phyloP scores from a whole-genome alignment of 2,329 filamentous ascomycete species.

The Curvularia eragrostidis region DNA sequence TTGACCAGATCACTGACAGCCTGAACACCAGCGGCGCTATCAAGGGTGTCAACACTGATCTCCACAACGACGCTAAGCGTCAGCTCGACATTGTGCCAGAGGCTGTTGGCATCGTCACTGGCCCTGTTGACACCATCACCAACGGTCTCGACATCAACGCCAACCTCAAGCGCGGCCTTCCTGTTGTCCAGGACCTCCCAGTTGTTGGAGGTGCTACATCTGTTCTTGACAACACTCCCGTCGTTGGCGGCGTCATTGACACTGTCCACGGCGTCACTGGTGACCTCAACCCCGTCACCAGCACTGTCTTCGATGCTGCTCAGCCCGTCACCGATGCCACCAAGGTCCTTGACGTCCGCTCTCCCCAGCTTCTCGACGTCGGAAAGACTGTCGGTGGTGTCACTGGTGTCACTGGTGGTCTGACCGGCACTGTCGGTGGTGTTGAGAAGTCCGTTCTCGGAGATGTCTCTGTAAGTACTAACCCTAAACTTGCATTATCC shows the following conservation, averaged over 20 bases:
- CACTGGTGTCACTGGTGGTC: not conserved
- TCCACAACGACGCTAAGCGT: not conserved
- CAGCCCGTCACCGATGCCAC: conserved; percentile 4
- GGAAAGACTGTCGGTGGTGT: not conserved
- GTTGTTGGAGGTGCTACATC: not conserved
- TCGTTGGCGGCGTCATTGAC: not conserved
- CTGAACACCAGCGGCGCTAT: not conserved
- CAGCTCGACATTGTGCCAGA: not conserved
- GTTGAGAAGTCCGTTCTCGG: not conserved
- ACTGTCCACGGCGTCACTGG: not conserved
- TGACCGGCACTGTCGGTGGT: not conserved
- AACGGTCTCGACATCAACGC: not conserved
- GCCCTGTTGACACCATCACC: not conserved
- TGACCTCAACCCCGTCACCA: not conserved
- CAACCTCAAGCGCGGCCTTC: not conserved
- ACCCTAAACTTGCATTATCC: too few relatives aligned
- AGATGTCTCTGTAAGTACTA: not conserved
- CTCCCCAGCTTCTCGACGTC: not conserved
- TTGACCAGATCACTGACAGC: not conserved
- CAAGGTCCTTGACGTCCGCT: not conserved
- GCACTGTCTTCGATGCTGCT: not conserved
- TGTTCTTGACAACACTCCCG: not conserved
- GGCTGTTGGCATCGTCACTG: not conserved
- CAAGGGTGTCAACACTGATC: not conserved
- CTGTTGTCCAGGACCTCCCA: not conserved